These are phyloP conservation scores for Mucor velutinosus DNA, from an alignment of 371 early-diverging fungal genomes.

Conservation along the genomic window DNA sequence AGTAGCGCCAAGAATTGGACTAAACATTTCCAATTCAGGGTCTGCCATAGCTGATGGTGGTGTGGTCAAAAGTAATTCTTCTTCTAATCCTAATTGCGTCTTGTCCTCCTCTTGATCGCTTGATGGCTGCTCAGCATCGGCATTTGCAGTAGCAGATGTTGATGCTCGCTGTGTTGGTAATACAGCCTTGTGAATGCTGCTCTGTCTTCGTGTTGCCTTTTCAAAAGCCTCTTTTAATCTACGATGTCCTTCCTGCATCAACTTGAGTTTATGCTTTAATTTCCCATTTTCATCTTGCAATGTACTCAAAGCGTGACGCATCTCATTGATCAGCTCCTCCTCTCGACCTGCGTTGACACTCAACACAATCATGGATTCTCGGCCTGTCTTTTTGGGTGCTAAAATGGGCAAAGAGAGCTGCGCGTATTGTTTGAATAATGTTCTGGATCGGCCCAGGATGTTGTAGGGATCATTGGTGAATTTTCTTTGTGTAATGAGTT, in stretches of 20 bases:
- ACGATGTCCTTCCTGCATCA: slow-evolving; percentile 41
- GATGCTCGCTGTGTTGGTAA: not conserved
- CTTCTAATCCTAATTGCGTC: not conserved
- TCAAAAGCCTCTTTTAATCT: slow-evolving; percentile 42
- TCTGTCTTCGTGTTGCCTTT: slow-evolving; percentile 17
- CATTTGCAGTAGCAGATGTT: not conserved
- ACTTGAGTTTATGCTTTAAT: slow-evolving; percentile 39
- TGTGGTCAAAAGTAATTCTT: not conserved
- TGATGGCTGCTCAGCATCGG: not conserved
- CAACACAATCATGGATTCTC: slow-evolving; percentile 30
- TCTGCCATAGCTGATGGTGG: not conserved
- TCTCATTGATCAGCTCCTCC: slow-evolving; percentile 44
- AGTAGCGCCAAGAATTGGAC: slow-evolving; percentile 17
- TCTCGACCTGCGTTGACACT: slow-evolving; percentile 40
- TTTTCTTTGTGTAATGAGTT: slow-evolving; percentile 37
- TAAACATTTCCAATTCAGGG: slow-evolving; percentile 15
- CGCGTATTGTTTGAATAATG: slow-evolving; percentile 37
- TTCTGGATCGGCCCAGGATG: slow-evolving; percentile 32
- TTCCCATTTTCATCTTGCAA: slow-evolving; percentile 43
- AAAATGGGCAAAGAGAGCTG: slow-evolving; percentile 40
- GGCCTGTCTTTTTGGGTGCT: slow-evolving; percentile 20
- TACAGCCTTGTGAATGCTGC: not conserved
- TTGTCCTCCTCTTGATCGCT: not conserved
- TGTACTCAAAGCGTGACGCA: slow-evolving; percentile 37
- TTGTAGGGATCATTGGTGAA: slow-evolving; percentile 40